Evolutionary conservation across 257 asterid species (phyloP), one percentile per base, ranked within the genome.

Genomic region (Scutellaria baicalensis): DNA sequence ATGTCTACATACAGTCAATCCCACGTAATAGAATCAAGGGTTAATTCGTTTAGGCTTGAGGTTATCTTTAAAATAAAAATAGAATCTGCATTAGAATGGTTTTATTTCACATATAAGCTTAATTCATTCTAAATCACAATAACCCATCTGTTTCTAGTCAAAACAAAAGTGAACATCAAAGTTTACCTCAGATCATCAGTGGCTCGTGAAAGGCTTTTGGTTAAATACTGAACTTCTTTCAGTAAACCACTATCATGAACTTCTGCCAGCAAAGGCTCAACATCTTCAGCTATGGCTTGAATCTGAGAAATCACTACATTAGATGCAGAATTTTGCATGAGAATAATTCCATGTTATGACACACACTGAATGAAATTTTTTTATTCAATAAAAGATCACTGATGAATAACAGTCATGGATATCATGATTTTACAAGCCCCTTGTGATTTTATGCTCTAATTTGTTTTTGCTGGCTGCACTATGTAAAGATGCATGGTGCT

Each of bases 301-400:
- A 94, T 89, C 99, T 94, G 97, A 81, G 89, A 82, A 76, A 79
- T 79, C 87, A 85, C 93, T 82, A 86, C 86, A 88, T 85, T 88
- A 80, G 81, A 85, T 67, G 4, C 33, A 70, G 80, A 71, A 81
- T 62, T 65, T 76, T 58, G 89, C 86, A 83, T 84, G 89, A 87
- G 87, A 80, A 86, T 72, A 66, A 76, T 69, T 74, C 67, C 73
- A 60, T 13, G 36, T 42, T 31, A 75, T 20, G 47, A 48, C 35
- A 45, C 63, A 65, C n/a, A 14, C 23, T 47, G 56, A 60, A 67
- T 12, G 47, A 2, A 2, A 44, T 69, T n/a, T 54, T 54, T 52
- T 43, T 71, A 57, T 17, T 66, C 50, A 68, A 56, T 44, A 59
- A 44, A 42, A 51, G 49, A 36, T 31, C 20, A 72, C 33, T 58